phyloP scores from a whole-genome alignment of 2,329 filamentous ascomycete species.

The Hysterium pulicare region DNA sequence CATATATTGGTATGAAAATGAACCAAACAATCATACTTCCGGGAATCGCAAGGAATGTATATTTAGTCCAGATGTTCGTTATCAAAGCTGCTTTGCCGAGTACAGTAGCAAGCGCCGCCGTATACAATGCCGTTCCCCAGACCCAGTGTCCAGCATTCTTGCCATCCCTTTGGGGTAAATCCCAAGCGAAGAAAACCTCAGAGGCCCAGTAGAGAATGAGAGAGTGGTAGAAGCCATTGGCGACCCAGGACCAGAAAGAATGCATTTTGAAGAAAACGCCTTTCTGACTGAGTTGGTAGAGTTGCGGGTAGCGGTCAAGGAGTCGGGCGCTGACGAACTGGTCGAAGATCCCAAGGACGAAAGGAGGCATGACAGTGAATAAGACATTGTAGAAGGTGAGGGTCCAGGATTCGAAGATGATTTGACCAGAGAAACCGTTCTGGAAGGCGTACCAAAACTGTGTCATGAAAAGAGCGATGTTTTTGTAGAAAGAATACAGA shows the following conservation, averaged over 20 bases:
- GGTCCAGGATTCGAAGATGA: conserved; percentile 99
- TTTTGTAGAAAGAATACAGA: conserved; percentile 99
- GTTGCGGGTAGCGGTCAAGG: conserved; percentile 90
- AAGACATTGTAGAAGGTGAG: conserved; percentile 99
- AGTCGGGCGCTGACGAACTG: conserved; percentile 95
- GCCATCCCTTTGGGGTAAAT: conserved; percentile 75
- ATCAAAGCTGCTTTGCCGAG: conserved; percentile 92
- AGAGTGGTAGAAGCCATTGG: conserved; percentile 93
- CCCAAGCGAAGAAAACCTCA: conserved; percentile 75
- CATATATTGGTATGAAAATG: conserved; percentile 84
- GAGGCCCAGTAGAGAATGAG: conserved; percentile 85
- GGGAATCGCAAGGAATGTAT: conserved; percentile 90
- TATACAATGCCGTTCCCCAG: conserved; percentile 95
- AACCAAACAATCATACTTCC: conserved; percentile 92
- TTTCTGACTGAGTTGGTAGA: conserved; percentile 89
- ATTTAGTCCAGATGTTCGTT: conserved; percentile 98
- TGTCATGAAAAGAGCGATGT: conserved; percentile 97
- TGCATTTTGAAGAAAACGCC: conserved; percentile 91
- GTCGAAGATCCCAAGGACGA: conserved; percentile 93
- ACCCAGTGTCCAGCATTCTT: conserved; percentile 91
- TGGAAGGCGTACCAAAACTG: conserved; percentile 99
- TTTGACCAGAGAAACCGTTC: conserved; percentile 95
- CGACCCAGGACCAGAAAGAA: conserved; percentile 89
- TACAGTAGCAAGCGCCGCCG: conserved; percentile 86
- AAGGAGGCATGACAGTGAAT: conserved; percentile 89